Evolutionary conservation across 148 eudicot genomes (phyloP), one percentile per base, ranked within the genome.

Genomic region (Dianthus caryophyllus): DNA sequence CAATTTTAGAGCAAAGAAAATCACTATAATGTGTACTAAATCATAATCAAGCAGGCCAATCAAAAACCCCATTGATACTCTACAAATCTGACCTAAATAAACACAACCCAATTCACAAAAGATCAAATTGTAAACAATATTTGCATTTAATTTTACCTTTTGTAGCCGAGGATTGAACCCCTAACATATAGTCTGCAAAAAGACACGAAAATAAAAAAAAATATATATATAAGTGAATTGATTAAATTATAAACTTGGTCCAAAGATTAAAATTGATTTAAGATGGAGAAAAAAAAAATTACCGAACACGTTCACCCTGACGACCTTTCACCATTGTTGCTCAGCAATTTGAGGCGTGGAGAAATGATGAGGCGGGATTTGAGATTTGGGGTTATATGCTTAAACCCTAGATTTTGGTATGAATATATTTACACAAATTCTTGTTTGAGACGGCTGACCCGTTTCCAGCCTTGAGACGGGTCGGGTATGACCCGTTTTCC

Each of bases 271-370:
- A 33, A 69, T 10, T 25, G 25, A 39, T n/a, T 24, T 9, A 26
- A 17, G 25, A 69, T 63, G 29, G 36, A 38, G 36, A 56, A 48
- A 22, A 56, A 48, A 22, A 66, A 2, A 2, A 2, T 10, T 29
- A 82, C 91, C 91, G 86, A 57, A 87, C 80, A 29, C 96, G 90
- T 74, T 90, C 96, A 26, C 96, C 96, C 77, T 90, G 88, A 60
- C 96, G 87, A 24, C 89, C 96, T 75, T 87, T 89, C 63, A 86
- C 89, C 96, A 86, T 89, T 81, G 72, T 77, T 61, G 30, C 12
- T 36, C 21, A 5, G 39, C 13, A 4, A 49, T 6, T 30, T 30
- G 4, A 1, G 48, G 2, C 24, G 14, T 20, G 26, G n/a, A 25
- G 38, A 13, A 5, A 56, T 10, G n/a, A 56, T 15, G 61, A 26